Evolutionary conservation across 2,329 filamentous ascomycete species (phyloP), one percentile per base, ranked within the genome.

Genomic region (Diaporthe ilicicola): DNA sequence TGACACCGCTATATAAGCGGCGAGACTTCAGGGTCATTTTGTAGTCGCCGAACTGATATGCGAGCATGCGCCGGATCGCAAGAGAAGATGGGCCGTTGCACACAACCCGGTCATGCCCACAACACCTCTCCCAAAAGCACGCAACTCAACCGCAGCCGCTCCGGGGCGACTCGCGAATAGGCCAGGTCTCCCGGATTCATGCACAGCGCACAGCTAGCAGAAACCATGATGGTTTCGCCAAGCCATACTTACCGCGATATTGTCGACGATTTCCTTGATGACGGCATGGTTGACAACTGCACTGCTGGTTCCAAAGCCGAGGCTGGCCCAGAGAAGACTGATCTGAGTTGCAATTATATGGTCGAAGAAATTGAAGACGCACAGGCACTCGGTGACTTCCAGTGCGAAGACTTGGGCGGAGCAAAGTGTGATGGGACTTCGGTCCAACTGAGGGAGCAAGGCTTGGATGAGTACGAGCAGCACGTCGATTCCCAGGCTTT

Each of bases 331-430:
- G 19, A 34, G 7, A 10, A 19, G 56, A 32, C 56, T 9, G 42
- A 3, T 1, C 1, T 12, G 56, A 24, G 12, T n/a, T 9, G 42
- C 2, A 4, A 19, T 22, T 27, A 39, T 22, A 39, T 42, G 27
- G 15, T 62, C 1, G 42, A 62, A 34, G 56, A 62, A 10, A 3
- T 48, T 0, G 42, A 62, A 7, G 19, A 22, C 1, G 12, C 34
- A 24, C 1, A 2, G 7, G 19, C 0, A 17, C 5, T 10, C 3
- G 2, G 4, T 4, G 5, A 48, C 0, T 9, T 22, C 13, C 5
- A 4, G 6, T 3, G 19, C 42, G 27, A 24, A 1, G n/a, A 10
- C 0, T 1, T 4, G 2, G 3, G 5, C 1, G 27, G 17, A 15
- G 12, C 3, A 22, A 17, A 9, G 3, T 12, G 12, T 10, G 9